Base-by-base conservation (phyloP, 768 basidiomycete species). In the Gyrodon lividus region DNA sequence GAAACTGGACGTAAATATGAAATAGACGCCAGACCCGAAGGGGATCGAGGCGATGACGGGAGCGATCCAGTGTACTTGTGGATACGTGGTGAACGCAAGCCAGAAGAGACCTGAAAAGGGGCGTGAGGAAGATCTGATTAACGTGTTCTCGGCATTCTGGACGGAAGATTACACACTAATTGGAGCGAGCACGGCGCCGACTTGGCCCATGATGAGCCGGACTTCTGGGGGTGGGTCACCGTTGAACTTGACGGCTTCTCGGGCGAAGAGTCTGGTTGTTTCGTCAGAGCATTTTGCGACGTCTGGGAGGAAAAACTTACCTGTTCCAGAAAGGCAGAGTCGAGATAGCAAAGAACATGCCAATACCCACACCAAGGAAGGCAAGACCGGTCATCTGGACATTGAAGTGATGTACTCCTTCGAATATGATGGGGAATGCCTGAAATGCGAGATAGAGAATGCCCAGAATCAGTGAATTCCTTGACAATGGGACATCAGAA, bases 1-100 rank as follows among this genome's bases (percentile, higher is more conserved):
- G 68, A 87, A 88, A 4, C 81, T 81, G 7, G 80, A 79, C 1
- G 83, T 83, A 70, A 86, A 92, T 37, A 83, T 80, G 56, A 80
- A 88, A 59, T 75, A 70, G 39, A 79, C 68, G 4, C 84, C 87
- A 1, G 78, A 70, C 20, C 81, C 80, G 54, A 83, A 78, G 5
- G 73, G 77, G 5, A 70, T 52, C 1, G 76, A 73, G 3, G 67
- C 72, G 50, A 79, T 61, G 55, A 80, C 72, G 14, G 77, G 77
- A 6, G 69, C 72, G 48, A 75, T 74, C 77, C 77, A 78, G 50
- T 74, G 77, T 0, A 81, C 74, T 7, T 62, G 60, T 3, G 59
- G 52, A 62, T 78, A 77, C 3, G 77, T 78, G 1, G 80, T 81
- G 55, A 80, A 81, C 3, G 81, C 81, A 46, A 84, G 74, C 67